Evolutionary conservation across 805 yeast species (phyloP).

Genomic region (Saccharomyces mikatae): DNA sequence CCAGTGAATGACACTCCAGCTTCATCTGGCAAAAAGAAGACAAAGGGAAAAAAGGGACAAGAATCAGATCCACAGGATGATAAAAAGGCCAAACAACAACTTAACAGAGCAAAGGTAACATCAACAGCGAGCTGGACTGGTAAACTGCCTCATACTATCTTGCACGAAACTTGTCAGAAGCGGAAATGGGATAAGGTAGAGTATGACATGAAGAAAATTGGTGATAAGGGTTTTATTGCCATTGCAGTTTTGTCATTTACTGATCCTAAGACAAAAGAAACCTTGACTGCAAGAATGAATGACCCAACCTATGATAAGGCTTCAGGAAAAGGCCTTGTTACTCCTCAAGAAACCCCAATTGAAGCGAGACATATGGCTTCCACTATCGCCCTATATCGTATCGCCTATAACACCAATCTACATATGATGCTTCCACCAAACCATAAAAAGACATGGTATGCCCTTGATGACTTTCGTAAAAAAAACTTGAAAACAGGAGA

Average conservation of each 20-base stretch:
- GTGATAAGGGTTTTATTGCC: slow-evolving; percentile 53
- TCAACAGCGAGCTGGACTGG: slow-evolving; percentile 88
- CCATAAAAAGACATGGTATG: slow-evolving; percentile 72
- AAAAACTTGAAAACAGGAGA: slow-evolving; percentile 39
- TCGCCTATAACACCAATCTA: slow-evolving; percentile 73
- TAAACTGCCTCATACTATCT: slow-evolving; percentile 75
- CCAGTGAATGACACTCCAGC: background rate
- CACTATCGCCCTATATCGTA: slow-evolving; percentile 72
- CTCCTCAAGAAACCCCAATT: slow-evolving; percentile 69
- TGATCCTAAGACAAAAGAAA: slow-evolving; percentile 74
- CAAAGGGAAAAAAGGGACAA: slow-evolving; percentile 14
- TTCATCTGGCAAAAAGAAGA: slow-evolving; percentile 14
- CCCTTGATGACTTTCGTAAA: slow-evolving; percentile 55
- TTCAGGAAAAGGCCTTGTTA: slow-evolving; percentile 43
- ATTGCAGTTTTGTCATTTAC: slow-evolving; percentile 57
- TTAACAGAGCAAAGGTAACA: slow-evolving; percentile 43
- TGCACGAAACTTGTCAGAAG: slow-evolving; percentile 82
- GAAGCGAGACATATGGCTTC: slow-evolving; percentile 91
- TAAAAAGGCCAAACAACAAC: slow-evolving; percentile 25
- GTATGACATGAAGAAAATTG: slow-evolving; percentile 55
- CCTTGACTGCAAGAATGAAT: slow-evolving; percentile 46
- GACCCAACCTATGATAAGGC: slow-evolving; percentile 35
- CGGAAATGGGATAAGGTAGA: slow-evolving; percentile 83
- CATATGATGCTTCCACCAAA: slow-evolving; percentile 81
- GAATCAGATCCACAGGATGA: slow-evolving; percentile 11